These are phyloP conservation scores for Chara braunii DNA, from an alignment of 139 green algal species.

Conservation along the genomic window DNA sequence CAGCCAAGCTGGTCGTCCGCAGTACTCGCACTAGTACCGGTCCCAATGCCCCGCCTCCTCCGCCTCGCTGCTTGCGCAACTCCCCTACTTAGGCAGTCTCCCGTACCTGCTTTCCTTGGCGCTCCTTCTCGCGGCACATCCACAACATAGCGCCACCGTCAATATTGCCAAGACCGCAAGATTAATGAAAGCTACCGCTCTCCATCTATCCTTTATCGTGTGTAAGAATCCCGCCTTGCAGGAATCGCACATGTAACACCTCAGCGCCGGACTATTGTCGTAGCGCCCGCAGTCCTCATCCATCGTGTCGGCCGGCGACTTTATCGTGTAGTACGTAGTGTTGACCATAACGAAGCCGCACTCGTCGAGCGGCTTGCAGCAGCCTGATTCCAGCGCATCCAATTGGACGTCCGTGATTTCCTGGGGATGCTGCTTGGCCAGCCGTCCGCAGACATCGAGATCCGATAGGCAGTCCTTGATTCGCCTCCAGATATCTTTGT, in stretches of 20 bases:
- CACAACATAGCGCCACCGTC: conserved; percentile 8
- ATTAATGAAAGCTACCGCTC: conserved; percentile 24
- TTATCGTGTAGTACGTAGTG: not conserved
- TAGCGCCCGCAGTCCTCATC: conserved; percentile 18
- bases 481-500: not conserved
- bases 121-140: conserved; percentile 18
- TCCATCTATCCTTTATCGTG: conserved; percentile 12
- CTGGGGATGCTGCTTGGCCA: too few species aligned
- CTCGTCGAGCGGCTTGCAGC: conserved; percentile 21
- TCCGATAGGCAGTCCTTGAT: too few species aligned
- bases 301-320: not conserved
- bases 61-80: too few species aligned
- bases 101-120: not conserved
- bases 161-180: conserved; percentile 8
- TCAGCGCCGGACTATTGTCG: not conserved
- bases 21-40: too few species aligned
- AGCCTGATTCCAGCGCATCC: conserved; percentile 11
- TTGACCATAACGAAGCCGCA: conserved; percentile 19
- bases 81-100: too few species aligned
- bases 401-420: too few species aligned
- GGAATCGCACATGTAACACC: conserved; percentile 26
- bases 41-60: too few species aligned
- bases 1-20: too few species aligned
- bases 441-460: too few species aligned
- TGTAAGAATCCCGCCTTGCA: conserved; percentile 29